These are phyloP conservation scores for Quercus lobata DNA, from an alignment of 331 rosid species.

Conservation along the genomic window DNA sequence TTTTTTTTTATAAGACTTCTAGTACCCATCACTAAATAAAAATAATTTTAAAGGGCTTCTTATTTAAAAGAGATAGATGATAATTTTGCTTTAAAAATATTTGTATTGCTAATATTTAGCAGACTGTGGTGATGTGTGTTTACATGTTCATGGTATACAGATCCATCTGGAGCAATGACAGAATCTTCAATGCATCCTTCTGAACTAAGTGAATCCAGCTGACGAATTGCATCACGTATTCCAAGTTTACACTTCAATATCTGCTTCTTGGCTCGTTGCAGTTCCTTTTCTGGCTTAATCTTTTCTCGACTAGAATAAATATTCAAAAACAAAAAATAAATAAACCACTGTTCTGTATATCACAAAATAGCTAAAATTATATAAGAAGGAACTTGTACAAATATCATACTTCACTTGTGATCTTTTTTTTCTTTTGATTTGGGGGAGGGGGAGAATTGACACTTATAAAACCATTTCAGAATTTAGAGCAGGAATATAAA, in stretches of 20 bases:
- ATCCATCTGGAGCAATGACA: constrained; percentile 89
- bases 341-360: neutral
- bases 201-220: constrained; percentile 76
- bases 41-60: neutral
- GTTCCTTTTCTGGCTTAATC: constrained; percentile 84
- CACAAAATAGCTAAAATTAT: constrained; percentile 1
- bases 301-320: constrained; percentile 71
- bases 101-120: neutral
- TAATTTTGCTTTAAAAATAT: neutral
- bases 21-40: neutral
- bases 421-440: neutral
- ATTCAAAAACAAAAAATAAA: neutral
- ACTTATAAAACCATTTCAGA: neutral
- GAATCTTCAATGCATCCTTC: constrained; percentile 89
- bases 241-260: constrained; percentile 84
- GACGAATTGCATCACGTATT: constrained; percentile 72
- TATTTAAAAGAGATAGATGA: neutral
- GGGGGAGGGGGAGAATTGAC: neutral
- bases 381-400: neutral
- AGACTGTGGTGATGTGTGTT: constrained; percentile 12
- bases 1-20: neutral
- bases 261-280: constrained; percentile 84
- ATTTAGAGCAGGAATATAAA: neutral
- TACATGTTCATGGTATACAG: constrained; percentile 93
- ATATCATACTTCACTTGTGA: neutral